phyloP scores from a whole-genome alignment of 306 rosid genomes.

The Inga leiocalycina region DNA sequence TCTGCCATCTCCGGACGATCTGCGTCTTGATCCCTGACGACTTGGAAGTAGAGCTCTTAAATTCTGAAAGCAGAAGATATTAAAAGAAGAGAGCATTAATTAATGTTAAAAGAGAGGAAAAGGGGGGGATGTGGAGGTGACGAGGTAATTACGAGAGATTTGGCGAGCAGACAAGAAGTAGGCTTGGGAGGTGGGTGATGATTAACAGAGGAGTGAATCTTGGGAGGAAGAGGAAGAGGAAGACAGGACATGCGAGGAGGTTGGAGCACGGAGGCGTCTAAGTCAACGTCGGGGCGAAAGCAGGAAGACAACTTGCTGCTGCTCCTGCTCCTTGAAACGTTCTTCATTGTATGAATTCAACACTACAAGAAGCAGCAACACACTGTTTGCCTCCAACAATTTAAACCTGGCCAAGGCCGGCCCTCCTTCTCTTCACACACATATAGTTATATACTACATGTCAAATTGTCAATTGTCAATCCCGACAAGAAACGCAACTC shows the following conservation, averaged over 20 bases:
- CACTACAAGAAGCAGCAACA: not conserved
- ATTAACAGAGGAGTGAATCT: not conserved
- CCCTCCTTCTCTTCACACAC: no score
- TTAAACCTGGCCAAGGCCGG: no score
- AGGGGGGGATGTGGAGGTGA: not conserved
- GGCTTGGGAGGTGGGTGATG: conserved; percentile 40
- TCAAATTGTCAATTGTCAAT: no score
- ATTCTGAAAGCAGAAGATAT: conserved; percentile 38
- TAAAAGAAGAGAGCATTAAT: not conserved
- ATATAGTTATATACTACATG: no score
- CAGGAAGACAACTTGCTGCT: conserved; percentile 59
- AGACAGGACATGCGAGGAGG: conserved; percentile 36
- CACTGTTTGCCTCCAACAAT: not conserved
- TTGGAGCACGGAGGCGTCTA: conserved; percentile 45
- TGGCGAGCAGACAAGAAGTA: conserved; percentile 46
- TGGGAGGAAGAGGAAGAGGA: not conserved
- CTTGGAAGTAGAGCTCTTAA: conserved; percentile 37
- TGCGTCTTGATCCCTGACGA: conserved; percentile 38
- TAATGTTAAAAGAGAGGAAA: not conserved
- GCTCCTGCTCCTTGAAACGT: conserved; percentile 48
- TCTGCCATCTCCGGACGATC: not conserved
- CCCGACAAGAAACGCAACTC: no score
- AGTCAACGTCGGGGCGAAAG: conserved; percentile 56
- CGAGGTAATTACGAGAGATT: conserved; percentile 52
- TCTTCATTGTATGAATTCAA: conserved; percentile 39